Conservation (phyloP, 768 basidiomycete genomes). For the Kwoniella botswanensis region DNA sequence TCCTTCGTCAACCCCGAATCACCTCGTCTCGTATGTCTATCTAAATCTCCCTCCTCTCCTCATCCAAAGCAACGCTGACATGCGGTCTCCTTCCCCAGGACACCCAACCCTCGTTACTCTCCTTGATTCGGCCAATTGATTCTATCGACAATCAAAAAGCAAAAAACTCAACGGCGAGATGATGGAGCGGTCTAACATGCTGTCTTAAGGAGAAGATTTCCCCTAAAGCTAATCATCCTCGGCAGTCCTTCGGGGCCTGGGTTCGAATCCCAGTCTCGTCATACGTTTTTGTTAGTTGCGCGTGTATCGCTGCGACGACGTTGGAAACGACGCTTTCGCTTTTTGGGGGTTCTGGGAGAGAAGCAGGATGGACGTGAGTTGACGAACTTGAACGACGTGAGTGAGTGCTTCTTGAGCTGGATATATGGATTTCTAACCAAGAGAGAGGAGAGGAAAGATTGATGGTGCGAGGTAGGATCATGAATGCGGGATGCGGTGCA, state of each 20-base stretch:
- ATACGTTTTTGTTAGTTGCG: constrained; percentile 9
- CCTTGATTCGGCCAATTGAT: too few species aligned
- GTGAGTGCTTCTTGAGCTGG: too few species aligned
- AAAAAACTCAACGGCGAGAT: constrained; percentile 4
- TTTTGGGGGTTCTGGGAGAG: too few species aligned
- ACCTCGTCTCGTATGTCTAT: not conserved
- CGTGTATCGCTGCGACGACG: not conserved
- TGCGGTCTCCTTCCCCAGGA: not conserved
- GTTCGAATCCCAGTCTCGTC: constrained; percentile 30
- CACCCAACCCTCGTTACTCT: not conserved
- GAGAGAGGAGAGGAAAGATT: too few species aligned
- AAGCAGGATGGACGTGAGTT: too few species aligned
- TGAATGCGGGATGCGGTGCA: too few species aligned
- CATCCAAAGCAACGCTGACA: not conserved
- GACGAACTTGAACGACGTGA: too few species aligned
- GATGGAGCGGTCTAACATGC: constrained; percentile 29
- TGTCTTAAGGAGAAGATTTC: constrained; percentile 22
- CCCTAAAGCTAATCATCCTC: constrained; percentile 23
- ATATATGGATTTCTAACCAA: too few species aligned
- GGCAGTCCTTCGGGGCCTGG: constrained; percentile 30
- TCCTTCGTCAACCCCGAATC: not conserved
- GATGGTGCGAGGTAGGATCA: too few species aligned
- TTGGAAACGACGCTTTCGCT: not conserved
- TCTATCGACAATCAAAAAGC: not conserved
- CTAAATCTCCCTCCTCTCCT: not conserved